A percentile compares a stretch with the other conserved stretches of the same genome.
Conservation (phyloP, 495 filamentous ascomycete genomes). For the Tuber brumale region DNA sequence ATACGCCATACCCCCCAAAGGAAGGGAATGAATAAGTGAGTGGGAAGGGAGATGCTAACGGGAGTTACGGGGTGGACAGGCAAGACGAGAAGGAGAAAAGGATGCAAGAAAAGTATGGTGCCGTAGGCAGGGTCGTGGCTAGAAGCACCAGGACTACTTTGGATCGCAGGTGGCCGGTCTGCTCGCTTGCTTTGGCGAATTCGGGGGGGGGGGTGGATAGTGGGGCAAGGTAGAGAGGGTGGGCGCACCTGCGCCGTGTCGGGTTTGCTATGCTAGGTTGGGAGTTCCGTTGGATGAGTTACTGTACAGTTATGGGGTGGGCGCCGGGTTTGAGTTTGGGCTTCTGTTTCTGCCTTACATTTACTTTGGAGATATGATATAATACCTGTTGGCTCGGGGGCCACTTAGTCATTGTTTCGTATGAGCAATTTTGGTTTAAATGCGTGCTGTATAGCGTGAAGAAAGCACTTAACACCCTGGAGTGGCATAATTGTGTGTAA, state of each 20-base stretch:
- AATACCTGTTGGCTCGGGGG: not conserved
- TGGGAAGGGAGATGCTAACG: not conserved
- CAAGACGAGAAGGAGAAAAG: conserved; percentile 16
- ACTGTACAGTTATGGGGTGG: not conserved
- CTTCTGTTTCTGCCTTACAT: not conserved
- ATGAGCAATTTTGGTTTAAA: not conserved
- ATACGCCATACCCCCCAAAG: not conserved
- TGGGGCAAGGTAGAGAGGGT: not conserved
- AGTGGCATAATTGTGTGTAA: not conserved
- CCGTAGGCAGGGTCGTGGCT: conserved; percentile 10
- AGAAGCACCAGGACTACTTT: conserved; percentile 14
- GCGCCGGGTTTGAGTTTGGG: not conserved
- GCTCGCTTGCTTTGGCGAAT: not conserved
- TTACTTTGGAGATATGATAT: not conserved
- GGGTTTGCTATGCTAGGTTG: not conserved
- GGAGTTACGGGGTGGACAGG: not conserved
- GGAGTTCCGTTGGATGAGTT: not conserved
- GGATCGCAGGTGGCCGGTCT: not conserved
- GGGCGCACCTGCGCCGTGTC: not conserved
- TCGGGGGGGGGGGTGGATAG: not conserved
- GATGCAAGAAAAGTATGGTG: conserved; percentile 17
- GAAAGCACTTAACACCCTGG: not conserved
- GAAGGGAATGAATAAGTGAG: not conserved
- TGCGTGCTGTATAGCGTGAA: not conserved
- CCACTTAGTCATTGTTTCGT: not conserved